Percentiles rank a stretch among this genome's conserved stretches.
Evolutionary conservation across 495 filamentous ascomycete genomes (phyloP).

Genomic region (Copromyces sp.): DNA sequence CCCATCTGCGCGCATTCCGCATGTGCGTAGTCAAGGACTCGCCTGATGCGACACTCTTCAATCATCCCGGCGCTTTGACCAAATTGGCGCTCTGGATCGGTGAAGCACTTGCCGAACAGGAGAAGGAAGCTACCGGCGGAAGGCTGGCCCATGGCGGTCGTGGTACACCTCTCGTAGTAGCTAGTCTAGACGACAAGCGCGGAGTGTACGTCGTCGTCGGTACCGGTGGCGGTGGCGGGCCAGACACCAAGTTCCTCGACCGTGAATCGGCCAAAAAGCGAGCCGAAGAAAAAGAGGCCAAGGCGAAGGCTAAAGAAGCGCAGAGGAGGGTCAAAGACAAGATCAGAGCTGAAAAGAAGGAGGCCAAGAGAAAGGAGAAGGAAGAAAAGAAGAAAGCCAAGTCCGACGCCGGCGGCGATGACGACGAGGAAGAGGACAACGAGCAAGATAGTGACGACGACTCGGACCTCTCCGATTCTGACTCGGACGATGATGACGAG

Average conservation of each 20-base stretch:
- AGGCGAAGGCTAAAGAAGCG: slow-evolving; percentile 48
- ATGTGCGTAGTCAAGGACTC: slow-evolving; percentile 95
- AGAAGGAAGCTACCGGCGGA: slow-evolving; percentile 55
- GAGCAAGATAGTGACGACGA: slow-evolving; percentile 16
- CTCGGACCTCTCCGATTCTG: slow-evolving; percentile 16
- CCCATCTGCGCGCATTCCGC: slow-evolving; percentile 81
- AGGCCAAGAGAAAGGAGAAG: slow-evolving; percentile 37
- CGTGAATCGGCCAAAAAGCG: slow-evolving; percentile 53
- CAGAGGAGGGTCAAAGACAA: slow-evolving; percentile 49
- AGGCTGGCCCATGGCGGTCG: slow-evolving; percentile 57
- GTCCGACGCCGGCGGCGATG: slow-evolving; percentile 46
- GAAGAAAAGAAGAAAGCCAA: slow-evolving; percentile 49
- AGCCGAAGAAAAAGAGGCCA: slow-evolving; percentile 47
- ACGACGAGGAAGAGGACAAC: slow-evolving; percentile 36
- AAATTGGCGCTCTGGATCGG: slow-evolving; percentile 91
- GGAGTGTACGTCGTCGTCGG: slow-evolving; percentile 88
- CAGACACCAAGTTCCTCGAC: slow-evolving; percentile 48
- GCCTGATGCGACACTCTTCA: slow-evolving; percentile 79
- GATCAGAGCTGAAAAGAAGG: slow-evolving; percentile 52
- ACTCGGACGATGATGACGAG: slow-evolving; percentile 44
- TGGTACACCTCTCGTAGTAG: slow-evolving; percentile 80
- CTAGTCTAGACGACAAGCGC: slow-evolving; percentile 75
- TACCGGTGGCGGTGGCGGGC: slow-evolving; percentile 68
- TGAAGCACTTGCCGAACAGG: slow-evolving; percentile 83
- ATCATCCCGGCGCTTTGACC: slow-evolving; percentile 80